These are phyloP conservation scores for Aspergillus piperis DNA, from an alignment of 2,329 filamentous ascomycete genomes.

Conservation along the genomic window DNA sequence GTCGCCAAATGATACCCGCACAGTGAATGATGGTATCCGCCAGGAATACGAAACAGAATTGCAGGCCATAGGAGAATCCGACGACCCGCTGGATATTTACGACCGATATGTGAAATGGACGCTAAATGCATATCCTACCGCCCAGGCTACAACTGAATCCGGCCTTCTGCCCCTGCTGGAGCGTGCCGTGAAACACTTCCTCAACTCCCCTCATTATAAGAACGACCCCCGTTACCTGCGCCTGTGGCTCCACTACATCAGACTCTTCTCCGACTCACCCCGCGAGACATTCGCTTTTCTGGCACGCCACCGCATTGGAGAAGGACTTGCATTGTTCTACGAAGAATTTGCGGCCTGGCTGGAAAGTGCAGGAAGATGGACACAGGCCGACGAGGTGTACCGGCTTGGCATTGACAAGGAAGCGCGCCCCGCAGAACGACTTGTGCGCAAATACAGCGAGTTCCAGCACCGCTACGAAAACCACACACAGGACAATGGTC, in stretches of 20 bases:
- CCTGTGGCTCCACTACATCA: conserved; percentile 91
- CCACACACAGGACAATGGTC: conserved; percentile 64
- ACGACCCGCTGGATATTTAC: conserved; percentile 93
- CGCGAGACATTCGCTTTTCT: conserved; percentile 91
- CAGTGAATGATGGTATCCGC: conserved; percentile 75
- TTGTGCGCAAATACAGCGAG: conserved; percentile 87
- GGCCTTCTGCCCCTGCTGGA: conserved; percentile 86
- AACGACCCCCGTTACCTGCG: conserved; percentile 93
- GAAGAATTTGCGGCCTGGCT: conserved; percentile 96
- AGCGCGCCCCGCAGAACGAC: conserved; percentile 75
- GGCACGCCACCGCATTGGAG: conserved; percentile 83
- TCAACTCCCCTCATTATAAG: conserved; percentile 82
- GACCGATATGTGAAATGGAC: conserved; percentile 98
- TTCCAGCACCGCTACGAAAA: conserved; percentile 80
- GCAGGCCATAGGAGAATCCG: conserved; percentile 74
- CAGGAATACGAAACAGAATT: conserved; percentile 86
- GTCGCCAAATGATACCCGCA: conserved; percentile 71
- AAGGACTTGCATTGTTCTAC: conserved; percentile 86
- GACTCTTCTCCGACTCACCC: conserved; percentile 88
- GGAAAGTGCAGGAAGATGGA: conserved; percentile 79
- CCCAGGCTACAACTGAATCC: conserved; percentile 88
- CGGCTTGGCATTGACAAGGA: conserved; percentile 85
- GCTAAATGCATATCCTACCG: conserved; percentile 88
- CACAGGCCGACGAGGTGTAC: conserved; percentile 92
- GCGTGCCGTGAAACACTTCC: conserved; percentile 86